Evolutionary conservation across 176 grass and related monocot genomes (phyloP).

Genomic region (Poa annua): DNA sequence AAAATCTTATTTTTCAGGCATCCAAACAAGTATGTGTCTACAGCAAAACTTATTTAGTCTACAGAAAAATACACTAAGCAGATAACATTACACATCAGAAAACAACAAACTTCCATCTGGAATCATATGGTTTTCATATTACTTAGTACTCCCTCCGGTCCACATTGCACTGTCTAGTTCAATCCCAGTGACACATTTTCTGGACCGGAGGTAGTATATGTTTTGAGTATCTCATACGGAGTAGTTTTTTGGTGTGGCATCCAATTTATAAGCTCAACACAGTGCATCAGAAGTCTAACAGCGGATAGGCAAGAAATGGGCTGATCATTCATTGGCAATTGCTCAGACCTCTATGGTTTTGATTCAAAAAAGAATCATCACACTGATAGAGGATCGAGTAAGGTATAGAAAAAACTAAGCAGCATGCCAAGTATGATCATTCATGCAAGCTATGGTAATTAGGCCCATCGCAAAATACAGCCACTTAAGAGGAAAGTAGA

Average conservation of each 20-base stretch:
- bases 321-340: conserved; percentile 4
- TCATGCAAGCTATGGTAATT: neutral
- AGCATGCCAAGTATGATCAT: conserved; percentile 4
- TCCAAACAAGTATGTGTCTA: neutral
- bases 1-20: conserved; percentile 9
- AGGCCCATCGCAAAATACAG: neutral
- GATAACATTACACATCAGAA: neutral
- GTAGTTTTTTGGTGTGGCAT: neutral
- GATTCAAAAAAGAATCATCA: neutral
- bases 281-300: neutral
- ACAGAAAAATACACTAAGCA: neutral
- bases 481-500: neutral
- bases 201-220: too few species aligned
- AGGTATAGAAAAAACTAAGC: neutral
- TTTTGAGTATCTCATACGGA: neutral
- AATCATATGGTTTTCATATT: neutral
- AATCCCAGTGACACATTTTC: too few species aligned
- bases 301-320: neutral
- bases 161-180: too few species aligned
- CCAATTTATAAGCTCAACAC: neutral
- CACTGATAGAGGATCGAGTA: neutral
- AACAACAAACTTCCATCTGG: conserved; percentile 15
- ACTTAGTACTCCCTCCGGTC: too few species aligned
- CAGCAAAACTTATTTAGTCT: neutral
- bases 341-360: neutral